phyloP scores from a whole-genome alignment of 2,329 filamentous ascomycete species.

The Arthrinium phaeospermum region DNA sequence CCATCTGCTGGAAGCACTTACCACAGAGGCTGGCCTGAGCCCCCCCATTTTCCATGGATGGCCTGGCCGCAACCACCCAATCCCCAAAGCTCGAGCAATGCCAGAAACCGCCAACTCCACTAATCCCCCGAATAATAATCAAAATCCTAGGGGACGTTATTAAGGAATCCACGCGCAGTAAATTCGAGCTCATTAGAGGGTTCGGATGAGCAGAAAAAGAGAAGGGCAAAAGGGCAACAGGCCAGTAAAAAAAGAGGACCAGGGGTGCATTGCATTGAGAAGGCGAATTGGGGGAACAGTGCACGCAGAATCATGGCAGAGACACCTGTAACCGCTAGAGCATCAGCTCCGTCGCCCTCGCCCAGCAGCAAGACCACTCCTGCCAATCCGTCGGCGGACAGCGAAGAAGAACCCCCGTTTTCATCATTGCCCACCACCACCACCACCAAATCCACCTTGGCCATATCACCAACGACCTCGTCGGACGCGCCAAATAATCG shows the following conservation, averaged over 20 bases:
- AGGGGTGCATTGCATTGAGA: slow-evolving; percentile 11
- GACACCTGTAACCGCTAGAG: slow-evolving; percentile 16
- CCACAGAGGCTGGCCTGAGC: slow-evolving; percentile 8
- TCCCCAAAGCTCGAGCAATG: slow-evolving; percentile 16
- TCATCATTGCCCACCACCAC: slow-evolving; percentile 17
- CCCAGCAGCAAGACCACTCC: slow-evolving; percentile 5
- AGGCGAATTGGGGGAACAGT: background rate
- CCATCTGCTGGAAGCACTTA: slow-evolving; percentile 7
- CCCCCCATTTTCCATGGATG: slow-evolving; percentile 17
- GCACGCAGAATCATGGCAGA: slow-evolving; percentile 18
- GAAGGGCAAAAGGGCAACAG: background rate
- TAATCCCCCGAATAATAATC: slow-evolving; percentile 7
- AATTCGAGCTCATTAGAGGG: slow-evolving; percentile 9
- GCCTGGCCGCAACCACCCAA: background rate
- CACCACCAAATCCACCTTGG: slow-evolving; percentile 21
- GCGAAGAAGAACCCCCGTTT: background rate
- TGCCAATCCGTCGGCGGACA: background rate
- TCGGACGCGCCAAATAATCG: slow-evolving; percentile 21
- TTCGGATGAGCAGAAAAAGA: slow-evolving; percentile 13
- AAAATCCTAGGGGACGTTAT: background rate
- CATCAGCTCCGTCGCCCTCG: background rate
- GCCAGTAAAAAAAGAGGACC: slow-evolving; percentile 4
- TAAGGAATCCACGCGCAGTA: slow-evolving; percentile 5
- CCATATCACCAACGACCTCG: slow-evolving; percentile 20
- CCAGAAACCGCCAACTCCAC: background rate